A percentile compares a stretch with the other conserved stretches of the same genome.
phyloP scores from a whole-genome alignment of 192 early-diverging fungal species.

The Backusella liffmaniae region DNA sequence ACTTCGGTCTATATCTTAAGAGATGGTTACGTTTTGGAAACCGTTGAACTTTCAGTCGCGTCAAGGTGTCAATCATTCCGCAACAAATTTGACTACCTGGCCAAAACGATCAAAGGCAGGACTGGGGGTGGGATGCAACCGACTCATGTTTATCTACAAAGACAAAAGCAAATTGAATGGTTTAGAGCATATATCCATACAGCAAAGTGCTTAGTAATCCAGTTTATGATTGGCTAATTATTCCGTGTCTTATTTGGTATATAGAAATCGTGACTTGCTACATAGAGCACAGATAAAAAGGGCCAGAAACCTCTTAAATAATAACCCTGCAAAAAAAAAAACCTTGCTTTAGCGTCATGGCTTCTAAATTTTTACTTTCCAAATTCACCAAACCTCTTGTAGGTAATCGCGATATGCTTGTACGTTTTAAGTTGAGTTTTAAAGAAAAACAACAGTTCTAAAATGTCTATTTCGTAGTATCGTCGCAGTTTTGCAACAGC shows the following conservation, averaged over 20 bases:
- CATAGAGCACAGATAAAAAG: not conserved
- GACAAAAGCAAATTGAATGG: too few relatives aligned
- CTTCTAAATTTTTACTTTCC: conserved; percentile 7
- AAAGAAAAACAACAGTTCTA: not conserved
- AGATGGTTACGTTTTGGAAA: not conserved
- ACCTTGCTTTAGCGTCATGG: not conserved
- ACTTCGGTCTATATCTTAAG: not conserved
- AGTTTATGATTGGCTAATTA: not conserved
- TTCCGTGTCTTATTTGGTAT: not conserved
- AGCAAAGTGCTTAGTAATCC: not conserved
- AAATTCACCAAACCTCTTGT: conserved; percentile 8
- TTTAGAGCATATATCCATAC: not conserved
- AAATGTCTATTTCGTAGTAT: conserved; percentile 25
- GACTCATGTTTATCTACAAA: not conserved
- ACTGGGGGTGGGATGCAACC: not conserved
- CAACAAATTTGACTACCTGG: not conserved
- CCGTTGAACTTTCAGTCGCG: not conserved
- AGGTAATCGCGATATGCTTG: not conserved
- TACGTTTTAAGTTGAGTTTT: not conserved
- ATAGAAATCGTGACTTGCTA: not conserved
- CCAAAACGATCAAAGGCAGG: not conserved
- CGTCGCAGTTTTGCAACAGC: conserved; percentile 53
- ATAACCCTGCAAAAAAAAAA: not conserved
- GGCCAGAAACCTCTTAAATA: not conserved
- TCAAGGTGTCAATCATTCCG: not conserved